Evolutionary conservation across 1,139 yeast species (phyloP).

Genomic region (Lodderomyces oxycetoniae): DNA sequence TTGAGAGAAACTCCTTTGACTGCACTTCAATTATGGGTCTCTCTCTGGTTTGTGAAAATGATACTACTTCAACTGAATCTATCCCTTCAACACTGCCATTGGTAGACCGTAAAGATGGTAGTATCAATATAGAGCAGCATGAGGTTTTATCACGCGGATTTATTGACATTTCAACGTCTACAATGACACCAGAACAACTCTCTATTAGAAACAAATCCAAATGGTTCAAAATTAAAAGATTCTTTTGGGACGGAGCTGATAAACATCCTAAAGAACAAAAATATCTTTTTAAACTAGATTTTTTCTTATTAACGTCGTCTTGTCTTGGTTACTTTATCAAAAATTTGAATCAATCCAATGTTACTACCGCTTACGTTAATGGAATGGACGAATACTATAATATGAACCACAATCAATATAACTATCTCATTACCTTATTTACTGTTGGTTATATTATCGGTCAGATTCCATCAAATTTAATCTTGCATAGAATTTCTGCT

Average conservation of each 20-base stretch:
- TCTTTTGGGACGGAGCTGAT: constrained; percentile 48
- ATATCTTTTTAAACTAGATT: constrained; percentile 41
- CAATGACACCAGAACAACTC: constrained; percentile 29
- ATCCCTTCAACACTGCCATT: too few relatives aligned
- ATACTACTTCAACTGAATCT: too few relatives aligned
- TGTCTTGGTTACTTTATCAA: constrained; percentile 38
- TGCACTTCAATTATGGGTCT: too few relatives aligned
- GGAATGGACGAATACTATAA: constrained; percentile 56
- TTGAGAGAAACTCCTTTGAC: too few relatives aligned
- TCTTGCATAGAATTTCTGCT: constrained; percentile 50
- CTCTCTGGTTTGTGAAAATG: too few relatives aligned
- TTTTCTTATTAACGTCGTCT: constrained; percentile 39
- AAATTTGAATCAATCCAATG: constrained; percentile 42
- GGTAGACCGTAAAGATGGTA: too few relatives aligned
- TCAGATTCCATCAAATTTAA: constrained; percentile 53
- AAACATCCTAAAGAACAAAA: constrained; percentile 42
- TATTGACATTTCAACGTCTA: constrained; percentile 25
- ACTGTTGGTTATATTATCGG: constrained; percentile 59
- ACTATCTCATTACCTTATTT: constrained; percentile 48
- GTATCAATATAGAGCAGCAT: too few relatives aligned
- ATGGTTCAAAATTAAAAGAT: constrained; percentile 25
- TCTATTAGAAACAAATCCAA: constrained; percentile 20
- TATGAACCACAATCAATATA: constrained; percentile 51
- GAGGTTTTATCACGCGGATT: too few relatives aligned
- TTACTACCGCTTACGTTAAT: constrained; percentile 53